phyloP scores from a whole-genome alignment of 176 grass and related monocot genomes.

The Hsuehochloa calcarea region DNA sequence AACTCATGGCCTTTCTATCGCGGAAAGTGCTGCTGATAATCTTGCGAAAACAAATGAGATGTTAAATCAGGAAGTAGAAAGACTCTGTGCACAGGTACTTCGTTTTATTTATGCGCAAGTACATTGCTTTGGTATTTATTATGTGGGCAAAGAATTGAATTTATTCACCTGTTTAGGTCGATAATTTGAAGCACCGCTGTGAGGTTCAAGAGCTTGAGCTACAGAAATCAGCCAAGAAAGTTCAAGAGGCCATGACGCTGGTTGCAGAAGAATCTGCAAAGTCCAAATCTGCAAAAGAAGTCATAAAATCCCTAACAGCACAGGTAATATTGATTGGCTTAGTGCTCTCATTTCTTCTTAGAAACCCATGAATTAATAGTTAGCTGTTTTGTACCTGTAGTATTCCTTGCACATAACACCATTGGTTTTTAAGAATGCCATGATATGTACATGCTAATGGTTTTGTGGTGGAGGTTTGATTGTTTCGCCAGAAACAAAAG shows the following conservation, averaged over 20 bases:
- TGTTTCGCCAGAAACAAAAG: neutral
- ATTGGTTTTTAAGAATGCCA: neutral
- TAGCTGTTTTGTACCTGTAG: neutral
- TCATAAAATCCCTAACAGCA: conserved; percentile 87
- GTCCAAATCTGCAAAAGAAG: conserved; percentile 97
- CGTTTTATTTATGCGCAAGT: conserved; percentile 26
- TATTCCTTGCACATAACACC: neutral
- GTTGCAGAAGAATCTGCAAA: conserved; percentile 91
- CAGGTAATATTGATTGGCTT: conserved; percentile 51
- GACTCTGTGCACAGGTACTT: conserved; percentile 73
- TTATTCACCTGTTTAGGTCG: conserved; percentile 53
- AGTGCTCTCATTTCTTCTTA: conserved; percentile 10
- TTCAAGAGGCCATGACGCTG: conserved; percentile 69
- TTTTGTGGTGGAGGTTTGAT: conserved; percentile 10
- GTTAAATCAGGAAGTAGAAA: conserved; percentile 83
- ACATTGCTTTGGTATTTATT: neutral
- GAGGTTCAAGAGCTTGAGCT: conserved; percentile 81
- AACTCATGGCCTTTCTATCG: conserved; percentile 76
- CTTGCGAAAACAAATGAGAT: conserved; percentile 81
- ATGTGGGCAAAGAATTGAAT: conserved; percentile 1
- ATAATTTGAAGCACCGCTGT: conserved; percentile 70
- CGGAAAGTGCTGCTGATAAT: conserved; percentile 64
- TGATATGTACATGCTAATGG: neutral
- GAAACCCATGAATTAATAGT: neutral
- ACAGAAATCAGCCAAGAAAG: conserved; percentile 84